Evolutionary conservation across 208 protist species (phyloP).

Genomic region (Trypanosoma lewisi): DNA sequence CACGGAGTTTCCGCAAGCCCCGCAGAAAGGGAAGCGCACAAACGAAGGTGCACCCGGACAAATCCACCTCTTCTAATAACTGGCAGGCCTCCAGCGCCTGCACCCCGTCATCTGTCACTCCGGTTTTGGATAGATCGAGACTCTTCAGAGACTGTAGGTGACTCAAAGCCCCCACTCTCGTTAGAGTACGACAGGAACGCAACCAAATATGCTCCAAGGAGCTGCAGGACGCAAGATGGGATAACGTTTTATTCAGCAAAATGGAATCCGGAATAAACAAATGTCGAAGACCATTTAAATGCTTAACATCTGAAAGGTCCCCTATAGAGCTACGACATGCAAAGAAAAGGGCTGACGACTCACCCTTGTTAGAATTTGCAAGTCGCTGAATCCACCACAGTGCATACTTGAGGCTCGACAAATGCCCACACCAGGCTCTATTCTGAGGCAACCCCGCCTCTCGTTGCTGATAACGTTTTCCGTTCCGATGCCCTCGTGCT

Average conservation of each 20-base stretch:
- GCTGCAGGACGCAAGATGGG: slow-evolving; percentile 27
- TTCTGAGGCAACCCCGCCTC: slow-evolving; percentile 1
- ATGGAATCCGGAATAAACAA: slow-evolving; percentile 30
- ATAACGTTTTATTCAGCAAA: slow-evolving; percentile 32
- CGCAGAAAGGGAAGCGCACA: slow-evolving; percentile 28
- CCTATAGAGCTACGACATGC: slow-evolving; percentile 32
- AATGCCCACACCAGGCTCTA: slow-evolving; percentile 21
- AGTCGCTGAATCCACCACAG: slow-evolving; percentile 20
- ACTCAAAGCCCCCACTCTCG: slow-evolving; percentile 27
- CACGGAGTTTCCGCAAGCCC: slow-evolving; percentile 22
- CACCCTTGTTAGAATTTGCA: not conserved
- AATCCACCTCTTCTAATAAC: slow-evolving; percentile 31
- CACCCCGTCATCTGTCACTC: slow-evolving; percentile 29
- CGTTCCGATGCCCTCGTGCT: not conserved
- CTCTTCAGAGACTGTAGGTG: slow-evolving; percentile 24
- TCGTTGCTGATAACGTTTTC: not conserved
- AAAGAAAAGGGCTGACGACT: slow-evolving; percentile 26
- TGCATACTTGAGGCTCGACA: slow-evolving; percentile 17
- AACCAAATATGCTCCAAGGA: slow-evolving; percentile 34
- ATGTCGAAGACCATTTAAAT: slow-evolving; percentile 27
- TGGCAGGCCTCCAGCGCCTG: slow-evolving; percentile 24
- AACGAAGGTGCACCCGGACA: slow-evolving; percentile 29
- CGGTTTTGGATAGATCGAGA: slow-evolving; percentile 27
- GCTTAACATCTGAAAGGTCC: slow-evolving; percentile 28
- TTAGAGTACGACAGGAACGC: slow-evolving; percentile 28